Base-by-base conservation (phyloP, 768 basidiomycete genomes). In the Boletellus sp. region DNA sequence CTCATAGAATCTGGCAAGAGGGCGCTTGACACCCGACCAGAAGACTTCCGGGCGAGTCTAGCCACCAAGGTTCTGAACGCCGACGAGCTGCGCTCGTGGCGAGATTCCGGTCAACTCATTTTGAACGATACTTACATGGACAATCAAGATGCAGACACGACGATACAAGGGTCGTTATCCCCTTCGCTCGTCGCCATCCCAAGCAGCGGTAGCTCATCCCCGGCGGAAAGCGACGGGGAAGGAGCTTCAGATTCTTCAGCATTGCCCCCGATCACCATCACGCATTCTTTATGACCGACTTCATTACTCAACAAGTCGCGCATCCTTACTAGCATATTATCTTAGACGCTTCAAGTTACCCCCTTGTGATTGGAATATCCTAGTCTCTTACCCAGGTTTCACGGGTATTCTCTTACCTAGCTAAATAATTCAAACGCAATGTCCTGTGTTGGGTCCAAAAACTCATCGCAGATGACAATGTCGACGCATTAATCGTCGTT, bases 11-110 rank as follows among this genome's bases (percentile, higher is more conserved):
- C 74, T 2, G 87, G 83, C 2, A 74, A 72, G 56, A 68, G 65
- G 19, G 89, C 89, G 2, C 74, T 91, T n/a, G 80, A 83, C 57
- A 71, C 68, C 32, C 79, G 73, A 22, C 68, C 77, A 1, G 71
- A 73, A 28, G 84, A 87, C 55, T 79, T 82, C 45, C 68, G 70
- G 23, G 62, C 65, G 17, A 75, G 73, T 55, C 67, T 78, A 11
- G 72, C 71, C 3, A 74, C 83, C 17, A 87, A 87, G 63, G 90
- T 91, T 8, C 72, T 92, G 16, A 83, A 76, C 48, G 80, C 83
- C 38, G 84, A 87, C 53, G 89, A 91, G 61, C 75, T 87, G 42
- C 77, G 79, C 39, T 72, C 74, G 13, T 86, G 85, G 81, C 74
- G 72, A 52, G 73, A 67, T 55, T 69, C 68, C 11, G 66, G 64